phyloP scores from a whole-genome alignment of 768 basidiomycete genomes.

The Pulveroboletus sp. region DNA sequence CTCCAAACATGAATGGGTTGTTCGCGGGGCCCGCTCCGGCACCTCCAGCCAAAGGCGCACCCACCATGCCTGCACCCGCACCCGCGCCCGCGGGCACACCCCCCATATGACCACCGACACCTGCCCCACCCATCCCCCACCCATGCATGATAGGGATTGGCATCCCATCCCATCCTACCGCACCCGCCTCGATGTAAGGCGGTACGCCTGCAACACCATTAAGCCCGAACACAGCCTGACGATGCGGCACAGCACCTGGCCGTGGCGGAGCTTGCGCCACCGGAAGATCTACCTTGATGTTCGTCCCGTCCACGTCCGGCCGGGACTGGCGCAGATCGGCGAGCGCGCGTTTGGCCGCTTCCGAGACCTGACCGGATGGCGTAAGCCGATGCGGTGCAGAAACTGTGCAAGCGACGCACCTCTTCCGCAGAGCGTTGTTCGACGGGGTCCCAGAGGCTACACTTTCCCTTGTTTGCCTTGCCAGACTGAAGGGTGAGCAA shows the following conservation, averaged over 20 bases:
- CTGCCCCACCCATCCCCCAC: not conserved
- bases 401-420: constrained; percentile 40
- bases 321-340: constrained; percentile 55
- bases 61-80: constrained; percentile 5
- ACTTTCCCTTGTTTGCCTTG: constrained; percentile 42
- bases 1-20: constrained; percentile 16
- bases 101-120: not conserved
- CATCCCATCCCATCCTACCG: not conserved
- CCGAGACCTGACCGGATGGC: constrained; percentile 53
- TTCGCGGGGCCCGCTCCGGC: not conserved
- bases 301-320: constrained; percentile 59
- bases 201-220: not conserved
- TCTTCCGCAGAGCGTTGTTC: constrained; percentile 65
- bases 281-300: constrained; percentile 64
- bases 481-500: constrained; percentile 13
- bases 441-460: constrained; percentile 63
- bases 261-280: constrained; percentile 5
- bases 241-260: not conserved
- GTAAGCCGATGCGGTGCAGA: too few species aligned
- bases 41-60: not conserved
- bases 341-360: constrained; percentile 62
- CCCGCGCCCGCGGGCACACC: not conserved
- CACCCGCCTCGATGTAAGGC: not conserved
- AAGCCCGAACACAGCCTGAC: not conserved
- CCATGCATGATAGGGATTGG: not conserved